Conservation (phyloP, 1,284 basidiomycete species). For the Ganoderma boninense region DNA sequence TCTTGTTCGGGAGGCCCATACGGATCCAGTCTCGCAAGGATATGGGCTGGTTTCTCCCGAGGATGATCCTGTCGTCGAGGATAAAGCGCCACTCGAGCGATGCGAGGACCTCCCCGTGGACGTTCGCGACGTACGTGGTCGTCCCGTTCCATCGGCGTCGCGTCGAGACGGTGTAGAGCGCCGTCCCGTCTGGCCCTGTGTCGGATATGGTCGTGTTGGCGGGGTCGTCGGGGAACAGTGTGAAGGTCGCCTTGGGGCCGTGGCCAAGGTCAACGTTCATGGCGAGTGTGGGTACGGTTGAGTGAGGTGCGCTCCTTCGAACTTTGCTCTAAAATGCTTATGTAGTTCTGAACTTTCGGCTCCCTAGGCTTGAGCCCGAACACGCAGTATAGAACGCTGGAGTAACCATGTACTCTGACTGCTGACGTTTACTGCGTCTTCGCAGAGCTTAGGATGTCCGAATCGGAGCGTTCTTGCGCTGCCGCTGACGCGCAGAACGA, state of each 20-base stretch:
- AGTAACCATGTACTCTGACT: neutral
- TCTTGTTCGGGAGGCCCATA: slow-evolving; percentile 50
- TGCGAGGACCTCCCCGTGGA: slow-evolving; percentile 34
- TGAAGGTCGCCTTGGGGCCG: slow-evolving; percentile 33
- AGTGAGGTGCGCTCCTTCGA: neutral
- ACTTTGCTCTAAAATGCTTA: neutral
- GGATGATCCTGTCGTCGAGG: slow-evolving; percentile 31
- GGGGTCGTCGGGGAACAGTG: slow-evolving; percentile 50
- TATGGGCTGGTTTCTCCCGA: slow-evolving; percentile 27
- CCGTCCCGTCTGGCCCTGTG: slow-evolving; percentile 35
- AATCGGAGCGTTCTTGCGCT: neutral
- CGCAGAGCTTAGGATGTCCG: neutral
- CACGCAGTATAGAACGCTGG: neutral
- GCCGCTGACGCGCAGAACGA: neutral
- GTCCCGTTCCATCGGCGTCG: slow-evolving; percentile 41
- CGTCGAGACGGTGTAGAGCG: slow-evolving; percentile 48
- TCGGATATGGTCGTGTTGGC: slow-evolving; percentile 50
- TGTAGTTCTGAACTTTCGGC: neutral
- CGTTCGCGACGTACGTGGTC: slow-evolving; percentile 43
- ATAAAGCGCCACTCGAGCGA: slow-evolving; percentile 35
- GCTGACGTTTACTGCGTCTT: neutral
- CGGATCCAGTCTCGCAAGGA: slow-evolving; percentile 48
- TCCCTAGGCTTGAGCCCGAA: neutral
- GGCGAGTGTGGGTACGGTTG: neutral
- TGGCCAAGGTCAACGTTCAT: neutral